Percentiles rank a stretch among this genome's conserved stretches.
phyloP scores from a whole-genome alignment of 257 asterid species.

The Solanum arcanum region DNA sequence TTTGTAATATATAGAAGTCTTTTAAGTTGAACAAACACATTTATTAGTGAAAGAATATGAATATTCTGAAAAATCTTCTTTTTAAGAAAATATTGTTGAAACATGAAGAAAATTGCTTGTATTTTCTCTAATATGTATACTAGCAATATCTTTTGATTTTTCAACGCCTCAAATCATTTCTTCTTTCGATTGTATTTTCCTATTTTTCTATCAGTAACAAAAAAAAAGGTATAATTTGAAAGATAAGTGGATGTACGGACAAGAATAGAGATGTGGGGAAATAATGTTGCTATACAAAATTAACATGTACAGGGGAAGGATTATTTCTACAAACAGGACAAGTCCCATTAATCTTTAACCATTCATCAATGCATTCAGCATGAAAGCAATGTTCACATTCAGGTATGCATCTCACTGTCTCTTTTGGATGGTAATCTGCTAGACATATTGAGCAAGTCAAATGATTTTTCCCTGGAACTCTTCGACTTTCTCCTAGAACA shows the following conservation, averaged over 20 bases:
- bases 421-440: constrained; percentile 52
- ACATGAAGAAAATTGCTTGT: not conserved
- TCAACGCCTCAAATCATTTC: not conserved
- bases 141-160: not conserved
- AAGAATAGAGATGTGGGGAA: not conserved
- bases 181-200: not conserved
- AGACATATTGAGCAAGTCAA: constrained; percentile 67
- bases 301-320: constrained; percentile 24
- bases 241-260: not conserved
- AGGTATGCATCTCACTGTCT: constrained; percentile 49
- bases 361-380: constrained; percentile 70
- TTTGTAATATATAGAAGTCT: too few relatives aligned
- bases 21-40: not conserved
- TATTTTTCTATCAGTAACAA: not conserved
- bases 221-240: not conserved
- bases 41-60: not conserved
- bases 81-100: not conserved
- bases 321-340: constrained; percentile 76
- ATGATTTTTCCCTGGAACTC: constrained; percentile 51
- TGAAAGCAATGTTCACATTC: constrained; percentile 80
- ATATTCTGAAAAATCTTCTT: not conserved
- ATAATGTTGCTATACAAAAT: not conserved
- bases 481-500: constrained; percentile 59
- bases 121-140: not conserved
- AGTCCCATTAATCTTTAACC: constrained; percentile 52